phyloP scores from a whole-genome alignment of 1,284 basidiomycete species.

The Tilletia horrida region DNA sequence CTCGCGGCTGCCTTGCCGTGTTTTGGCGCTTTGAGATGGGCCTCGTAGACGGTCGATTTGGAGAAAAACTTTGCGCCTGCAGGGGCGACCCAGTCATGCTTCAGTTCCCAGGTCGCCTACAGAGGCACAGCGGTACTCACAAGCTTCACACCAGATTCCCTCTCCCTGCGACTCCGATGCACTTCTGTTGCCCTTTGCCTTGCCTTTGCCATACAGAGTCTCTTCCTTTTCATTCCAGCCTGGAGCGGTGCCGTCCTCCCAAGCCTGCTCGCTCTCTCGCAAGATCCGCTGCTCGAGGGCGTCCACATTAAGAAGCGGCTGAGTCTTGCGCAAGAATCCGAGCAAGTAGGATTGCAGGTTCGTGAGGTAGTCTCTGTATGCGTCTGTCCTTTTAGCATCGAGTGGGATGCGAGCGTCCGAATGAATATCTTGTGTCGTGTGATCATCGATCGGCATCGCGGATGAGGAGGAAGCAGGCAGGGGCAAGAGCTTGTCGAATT shows the following conservation, averaged over 20 bases:
- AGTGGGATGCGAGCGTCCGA: constrained; percentile 25
- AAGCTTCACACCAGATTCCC: constrained; percentile 93
- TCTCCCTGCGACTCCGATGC: constrained; percentile 38
- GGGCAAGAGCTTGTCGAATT: constrained; percentile 62
- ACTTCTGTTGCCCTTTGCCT: constrained; percentile 26
- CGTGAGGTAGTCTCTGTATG: constrained; percentile 42
- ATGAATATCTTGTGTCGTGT: background rate
- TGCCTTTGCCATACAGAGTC: constrained; percentile 32
- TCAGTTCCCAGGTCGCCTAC: background rate
- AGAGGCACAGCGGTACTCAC: constrained; percentile 61
- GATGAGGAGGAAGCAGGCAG: constrained; percentile 44
- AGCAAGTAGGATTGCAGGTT: constrained; percentile 75
- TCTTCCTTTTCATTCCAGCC: constrained; percentile 67
- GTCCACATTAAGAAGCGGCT: constrained; percentile 79
- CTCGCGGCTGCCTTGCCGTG: constrained; percentile 83
- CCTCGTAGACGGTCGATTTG: constrained; percentile 96
- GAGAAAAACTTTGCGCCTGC: constrained; percentile 86
- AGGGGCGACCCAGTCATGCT: too few species aligned
- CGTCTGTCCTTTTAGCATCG: constrained; percentile 43
- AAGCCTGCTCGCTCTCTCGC: constrained; percentile 70
- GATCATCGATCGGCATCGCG: constrained; percentile 60
- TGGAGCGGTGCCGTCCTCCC: constrained; percentile 72
- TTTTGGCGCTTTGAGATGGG: constrained; percentile 88
- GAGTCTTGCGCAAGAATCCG: constrained; percentile 79
- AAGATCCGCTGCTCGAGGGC: constrained; percentile 66